These are phyloP conservation scores for Diaporthe eres DNA, from an alignment of 2,329 filamentous ascomycete species.

Conservation along the genomic window DNA sequence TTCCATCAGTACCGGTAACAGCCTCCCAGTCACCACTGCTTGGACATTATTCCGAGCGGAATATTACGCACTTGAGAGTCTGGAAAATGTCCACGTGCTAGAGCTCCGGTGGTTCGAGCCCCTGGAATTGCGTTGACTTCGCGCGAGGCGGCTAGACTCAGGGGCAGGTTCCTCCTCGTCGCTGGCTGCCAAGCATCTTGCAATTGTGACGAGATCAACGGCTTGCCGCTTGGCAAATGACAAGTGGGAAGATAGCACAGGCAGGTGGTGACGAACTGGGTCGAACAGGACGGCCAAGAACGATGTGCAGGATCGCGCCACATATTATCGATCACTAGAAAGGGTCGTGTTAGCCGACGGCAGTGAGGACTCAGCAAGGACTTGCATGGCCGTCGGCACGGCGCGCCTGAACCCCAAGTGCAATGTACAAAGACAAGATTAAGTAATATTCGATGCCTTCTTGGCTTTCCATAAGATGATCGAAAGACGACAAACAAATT, in stretches of 20 bases:
- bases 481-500: background rate
- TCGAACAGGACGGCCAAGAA: background rate
- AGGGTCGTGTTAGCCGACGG: constrained; percentile 14
- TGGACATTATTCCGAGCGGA: constrained; percentile 4
- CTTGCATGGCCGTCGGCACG: constrained; percentile 2
- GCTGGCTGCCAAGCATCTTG: background rate
- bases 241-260: background rate
- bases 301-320: constrained; percentile 2
- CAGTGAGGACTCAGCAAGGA: background rate
- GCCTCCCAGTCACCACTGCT: background rate
- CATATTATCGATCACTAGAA: background rate
- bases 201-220: constrained; percentile 7
- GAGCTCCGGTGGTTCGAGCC: background rate
- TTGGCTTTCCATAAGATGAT: background rate
- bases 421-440: constrained; percentile 11
- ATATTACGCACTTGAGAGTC: background rate
- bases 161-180: background rate
- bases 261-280: background rate
- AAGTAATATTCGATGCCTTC: constrained; percentile 16
- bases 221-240: constrained; percentile 11
- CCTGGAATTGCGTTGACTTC: background rate
- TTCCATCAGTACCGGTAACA: background rate
- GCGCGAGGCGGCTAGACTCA: background rate
- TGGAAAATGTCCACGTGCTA: background rate
- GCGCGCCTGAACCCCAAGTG: background rate